These are phyloP conservation scores for Hibiscus trionum DNA, from an alignment of 345 rosid species.

Conservation along the genomic window DNA sequence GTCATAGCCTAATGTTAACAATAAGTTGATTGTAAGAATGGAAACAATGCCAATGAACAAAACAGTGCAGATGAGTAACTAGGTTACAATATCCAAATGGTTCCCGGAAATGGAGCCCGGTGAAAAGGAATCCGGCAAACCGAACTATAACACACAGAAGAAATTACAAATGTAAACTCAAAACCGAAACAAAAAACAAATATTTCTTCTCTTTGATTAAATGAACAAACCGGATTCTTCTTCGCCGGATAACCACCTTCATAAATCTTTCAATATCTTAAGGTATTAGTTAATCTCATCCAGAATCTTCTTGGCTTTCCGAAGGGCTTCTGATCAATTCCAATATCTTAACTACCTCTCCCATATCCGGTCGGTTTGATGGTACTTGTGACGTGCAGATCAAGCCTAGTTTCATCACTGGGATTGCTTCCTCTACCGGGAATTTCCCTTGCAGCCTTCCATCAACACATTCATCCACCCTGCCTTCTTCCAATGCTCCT, in stretches of 20 bases:
- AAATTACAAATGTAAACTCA: constrained; percentile 26
- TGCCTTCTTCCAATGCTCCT: constrained; percentile 80
- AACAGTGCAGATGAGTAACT: constrained; percentile 8
- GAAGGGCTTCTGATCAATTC: constrained; percentile 87
- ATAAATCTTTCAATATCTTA: not conserved
- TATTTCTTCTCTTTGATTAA: not conserved
- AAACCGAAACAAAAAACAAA: not conserved
- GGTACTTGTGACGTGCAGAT: constrained; percentile 97
- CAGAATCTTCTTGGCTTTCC: constrained; percentile 57
- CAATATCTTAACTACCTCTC: constrained; percentile 86
- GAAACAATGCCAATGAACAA: not conserved
- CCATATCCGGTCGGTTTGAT: constrained; percentile 97
- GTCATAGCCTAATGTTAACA: not conserved
- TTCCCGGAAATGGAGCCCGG: constrained; percentile 49
- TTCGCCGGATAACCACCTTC: constrained; percentile 39
- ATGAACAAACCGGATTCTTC: constrained; percentile 61
- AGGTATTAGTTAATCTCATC: constrained; percentile 28
- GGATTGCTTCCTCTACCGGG: constrained; percentile 79
- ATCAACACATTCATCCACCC: constrained; percentile 73
- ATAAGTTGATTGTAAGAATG: too few relatives aligned
- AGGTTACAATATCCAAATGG: constrained; percentile 18
- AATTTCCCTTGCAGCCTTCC: constrained; percentile 57
- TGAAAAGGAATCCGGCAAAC: constrained; percentile 71
- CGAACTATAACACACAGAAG: constrained; percentile 24
- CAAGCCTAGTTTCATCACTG: constrained; percentile 81